Base-by-base conservation (phyloP, 75 land plant species). In the Pinus taeda region DNA sequence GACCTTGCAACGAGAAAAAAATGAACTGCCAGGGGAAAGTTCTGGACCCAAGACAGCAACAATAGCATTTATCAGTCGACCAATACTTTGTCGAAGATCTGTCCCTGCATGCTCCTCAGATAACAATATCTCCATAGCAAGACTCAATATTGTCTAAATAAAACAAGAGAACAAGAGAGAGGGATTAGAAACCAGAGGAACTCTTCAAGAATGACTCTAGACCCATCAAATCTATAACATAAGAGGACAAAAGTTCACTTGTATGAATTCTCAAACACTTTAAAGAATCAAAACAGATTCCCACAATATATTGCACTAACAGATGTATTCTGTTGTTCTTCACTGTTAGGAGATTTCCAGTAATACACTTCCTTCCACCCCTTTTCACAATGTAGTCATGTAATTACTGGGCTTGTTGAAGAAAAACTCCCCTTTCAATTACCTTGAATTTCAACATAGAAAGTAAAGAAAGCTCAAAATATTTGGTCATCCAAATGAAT, bases 41-140 rank as follows among this genome's bases (percentile, higher is more conserved):
- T 97, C 99, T 59, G 99, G 99, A 60, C 99, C 99, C 83, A 95
- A 83, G 62, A 95, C 95, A 78, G 98, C 98, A 86, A 97, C 95
- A 77, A 94, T 89, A 12, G 95, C 99, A 95, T 97, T 97, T 77
- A 97, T 75, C 14, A 97, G 84, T 60, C 93, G 98, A 29, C 92
- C 99, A 29, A 92, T 84, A 45, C 83, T 90, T 82, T 97, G 97
- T 39, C 89, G 89, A 71, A 97, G 83, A 55, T 92, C 95, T 75
- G 86, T 85, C 79, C 78, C 76, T 62, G 89, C 87, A 84, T 89
- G 92, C 71, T 97, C 98, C 63, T 97, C 95, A 26, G 87, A 85
- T 74, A 92, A 88, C 9, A 97, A 85, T 74, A 92, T 85, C 17
- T 97, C 99, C 88, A 97, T 85, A n/a, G 83, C 95, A 76, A 94